A percentile compares a stretch with the other conserved stretches of the same genome.
These are phyloP conservation scores for Hypomontagnella submonticulosa DNA, from an alignment of 495 filamentous ascomycete species.

Conservation along the genomic window DNA sequence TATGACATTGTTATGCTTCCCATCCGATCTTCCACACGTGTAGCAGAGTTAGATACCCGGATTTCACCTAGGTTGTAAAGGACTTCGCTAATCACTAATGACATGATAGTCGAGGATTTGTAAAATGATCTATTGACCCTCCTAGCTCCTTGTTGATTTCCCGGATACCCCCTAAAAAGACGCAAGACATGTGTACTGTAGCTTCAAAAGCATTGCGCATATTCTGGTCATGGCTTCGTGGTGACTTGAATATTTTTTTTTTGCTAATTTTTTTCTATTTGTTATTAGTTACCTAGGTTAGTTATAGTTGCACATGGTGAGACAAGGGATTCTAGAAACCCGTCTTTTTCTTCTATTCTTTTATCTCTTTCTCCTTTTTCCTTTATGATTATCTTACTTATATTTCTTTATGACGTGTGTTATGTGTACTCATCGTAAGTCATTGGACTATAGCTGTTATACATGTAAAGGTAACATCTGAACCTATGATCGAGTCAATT, in stretches of 20 bases:
- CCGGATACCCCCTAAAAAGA: constrained; percentile 14
- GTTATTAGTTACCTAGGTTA: too few species aligned
- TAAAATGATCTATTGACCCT: constrained; percentile 34
- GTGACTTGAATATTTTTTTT: constrained; percentile 14
- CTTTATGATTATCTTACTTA: not conserved
- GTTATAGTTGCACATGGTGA: constrained; percentile 14
- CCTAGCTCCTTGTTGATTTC: constrained; percentile 41
- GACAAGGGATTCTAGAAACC: constrained; percentile 15
- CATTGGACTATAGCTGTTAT: too few species aligned
- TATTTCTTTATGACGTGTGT: too few species aligned
- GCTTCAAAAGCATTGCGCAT: constrained; percentile 36
- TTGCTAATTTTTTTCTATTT: not conserved
- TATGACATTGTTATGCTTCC: constrained; percentile 30
- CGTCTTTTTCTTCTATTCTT: constrained; percentile 2
- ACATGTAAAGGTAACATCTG: not conserved
- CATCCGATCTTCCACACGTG: not conserved
- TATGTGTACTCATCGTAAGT: too few species aligned
- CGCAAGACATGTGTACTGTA: not conserved
- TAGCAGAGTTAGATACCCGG: too few species aligned
- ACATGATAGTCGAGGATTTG: constrained; percentile 21
- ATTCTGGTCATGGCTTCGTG: constrained; percentile 30
- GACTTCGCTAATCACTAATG: constrained; percentile 27
- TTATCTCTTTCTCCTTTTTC: not conserved
- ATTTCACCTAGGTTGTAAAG: not conserved
- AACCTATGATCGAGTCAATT: constrained; percentile 22